Conservation (phyloP, 2,329 filamentous ascomycete species). For the Cucurbitaria berberidis region DNA sequence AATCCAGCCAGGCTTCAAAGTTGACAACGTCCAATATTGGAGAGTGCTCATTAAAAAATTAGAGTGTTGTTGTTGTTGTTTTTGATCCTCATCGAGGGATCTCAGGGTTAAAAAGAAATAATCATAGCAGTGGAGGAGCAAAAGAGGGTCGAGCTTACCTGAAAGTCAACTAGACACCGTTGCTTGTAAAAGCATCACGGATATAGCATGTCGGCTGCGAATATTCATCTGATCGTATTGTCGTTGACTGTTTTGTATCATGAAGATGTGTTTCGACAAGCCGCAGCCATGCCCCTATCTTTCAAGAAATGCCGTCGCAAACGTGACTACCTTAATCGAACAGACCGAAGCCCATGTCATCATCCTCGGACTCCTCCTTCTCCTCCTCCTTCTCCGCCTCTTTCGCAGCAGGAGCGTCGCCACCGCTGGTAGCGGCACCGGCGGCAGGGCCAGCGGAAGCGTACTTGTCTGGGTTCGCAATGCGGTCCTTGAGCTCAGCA, state of each 20-base stretch:
- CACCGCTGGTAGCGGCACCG: conserved; percentile 59
- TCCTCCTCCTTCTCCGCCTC: conserved; percentile 62
- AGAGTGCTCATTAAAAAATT: conserved; percentile 70
- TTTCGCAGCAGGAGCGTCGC: conserved; percentile 53
- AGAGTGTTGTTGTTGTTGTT: conserved; percentile 70
- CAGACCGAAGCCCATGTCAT: conserved; percentile 61
- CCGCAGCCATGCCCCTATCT: conserved; percentile 24
- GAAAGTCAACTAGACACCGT: conserved; percentile 5
- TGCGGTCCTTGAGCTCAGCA: conserved; percentile 98
- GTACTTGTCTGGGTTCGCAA: conserved; percentile 98
- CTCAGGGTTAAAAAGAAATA: conserved; percentile 71
- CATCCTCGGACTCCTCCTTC: conserved; percentile 64
- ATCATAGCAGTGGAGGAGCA: conserved; percentile 57
- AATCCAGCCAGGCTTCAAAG: not conserved
- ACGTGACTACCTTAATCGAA: conserved; percentile 55
- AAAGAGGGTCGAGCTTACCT: conserved; percentile 45
- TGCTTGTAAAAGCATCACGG: conserved; percentile 37
- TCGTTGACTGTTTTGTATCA: conserved; percentile 41
- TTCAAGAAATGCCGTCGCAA: conserved; percentile 26
- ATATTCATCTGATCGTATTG: conserved; percentile 46
- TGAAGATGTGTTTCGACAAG: conserved; percentile 32
- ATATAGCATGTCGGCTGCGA: conserved; percentile 8
- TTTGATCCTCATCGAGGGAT: conserved; percentile 63
- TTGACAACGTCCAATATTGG: conserved; percentile 5
- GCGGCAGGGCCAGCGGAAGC: conserved; percentile 77